phyloP scores from a whole-genome alignment of 805 yeast genomes.

The Candida loeiensis region DNA sequence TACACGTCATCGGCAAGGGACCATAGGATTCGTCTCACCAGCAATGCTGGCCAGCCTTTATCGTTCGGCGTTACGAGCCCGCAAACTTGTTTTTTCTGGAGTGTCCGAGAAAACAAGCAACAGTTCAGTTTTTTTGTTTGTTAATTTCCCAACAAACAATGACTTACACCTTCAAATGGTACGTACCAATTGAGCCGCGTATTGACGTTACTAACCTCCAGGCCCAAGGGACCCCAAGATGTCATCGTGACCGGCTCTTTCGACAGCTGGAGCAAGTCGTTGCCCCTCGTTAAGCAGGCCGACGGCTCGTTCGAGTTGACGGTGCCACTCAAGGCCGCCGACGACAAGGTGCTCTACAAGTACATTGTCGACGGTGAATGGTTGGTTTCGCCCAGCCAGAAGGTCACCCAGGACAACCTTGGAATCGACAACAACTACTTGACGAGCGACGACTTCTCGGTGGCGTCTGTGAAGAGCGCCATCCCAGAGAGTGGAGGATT shows the following conservation, averaged over 20 bases:
- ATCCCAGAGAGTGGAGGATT: conserved; percentile 36
- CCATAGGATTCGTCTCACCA: too few species aligned
- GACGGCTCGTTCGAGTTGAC: conserved; percentile 60
- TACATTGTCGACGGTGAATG: conserved; percentile 72
- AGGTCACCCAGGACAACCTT: conserved; percentile 43
- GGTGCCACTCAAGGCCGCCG: conserved; percentile 48
- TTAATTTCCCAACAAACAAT: neutral
- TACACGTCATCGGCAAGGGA: too few species aligned
- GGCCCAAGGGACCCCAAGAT: conserved; percentile 46
- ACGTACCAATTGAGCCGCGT: neutral
- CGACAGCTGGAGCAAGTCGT: conserved; percentile 60
- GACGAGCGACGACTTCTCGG: conserved; percentile 26
- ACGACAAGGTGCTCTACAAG: conserved; percentile 45
- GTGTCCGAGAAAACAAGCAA: neutral
- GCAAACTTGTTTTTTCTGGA: neutral
- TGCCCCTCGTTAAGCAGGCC: conserved; percentile 56
- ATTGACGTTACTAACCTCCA: conserved; percentile 12
- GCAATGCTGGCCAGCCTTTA: neutral
- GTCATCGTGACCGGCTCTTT: conserved; percentile 71
- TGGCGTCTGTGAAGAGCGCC: conserved; percentile 14
- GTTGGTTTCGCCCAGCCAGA: conserved; percentile 41
- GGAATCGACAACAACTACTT: conserved; percentile 55
- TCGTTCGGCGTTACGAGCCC: neutral
- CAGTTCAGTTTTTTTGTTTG: neutral
- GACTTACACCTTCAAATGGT: conserved; percentile 7